phyloP scores from a whole-genome alignment of 345 rosid genomes.

The Euclidium syriacum region DNA sequence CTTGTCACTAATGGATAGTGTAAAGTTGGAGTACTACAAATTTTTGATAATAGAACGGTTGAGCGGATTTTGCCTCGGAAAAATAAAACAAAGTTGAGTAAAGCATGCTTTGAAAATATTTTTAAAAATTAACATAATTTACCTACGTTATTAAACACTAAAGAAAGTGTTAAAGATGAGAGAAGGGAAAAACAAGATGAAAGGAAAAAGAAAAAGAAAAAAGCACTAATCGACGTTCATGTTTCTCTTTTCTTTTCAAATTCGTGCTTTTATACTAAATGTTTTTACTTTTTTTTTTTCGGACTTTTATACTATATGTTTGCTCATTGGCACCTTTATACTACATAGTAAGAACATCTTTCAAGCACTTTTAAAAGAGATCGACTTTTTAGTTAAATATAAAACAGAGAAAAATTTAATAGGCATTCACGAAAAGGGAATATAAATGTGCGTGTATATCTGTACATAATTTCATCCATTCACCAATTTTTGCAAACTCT shows the following conservation, averaged over 20 bases:
- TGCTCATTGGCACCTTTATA: slow-evolving; percentile 23
- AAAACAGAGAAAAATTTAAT: not conserved
- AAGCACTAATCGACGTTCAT: slow-evolving; percentile 31
- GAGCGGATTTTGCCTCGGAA: slow-evolving; percentile 15
- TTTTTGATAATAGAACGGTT: not conserved
- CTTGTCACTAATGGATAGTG: slow-evolving; percentile 1
- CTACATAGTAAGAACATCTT: slow-evolving; percentile 19
- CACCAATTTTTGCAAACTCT: not conserved
- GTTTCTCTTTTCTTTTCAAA: slow-evolving; percentile 15
- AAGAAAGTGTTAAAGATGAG: slow-evolving; percentile 30
- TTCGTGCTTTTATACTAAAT: slow-evolving; percentile 26
- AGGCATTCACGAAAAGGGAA: slow-evolving; percentile 4
- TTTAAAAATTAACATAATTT: slow-evolving; percentile 6
- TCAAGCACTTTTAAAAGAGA: not conserved
- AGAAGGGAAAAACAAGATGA: not conserved
- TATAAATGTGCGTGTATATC: slow-evolving; percentile 10
- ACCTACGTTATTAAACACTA: slow-evolving; percentile 16
- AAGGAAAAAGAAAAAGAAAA: slow-evolving; percentile 19
- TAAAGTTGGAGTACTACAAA: not conserved
- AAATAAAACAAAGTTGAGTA: not conserved
- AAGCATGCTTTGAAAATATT: not conserved
- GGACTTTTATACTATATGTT: slow-evolving; percentile 27
- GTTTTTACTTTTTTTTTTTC: not conserved
- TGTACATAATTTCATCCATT: not conserved
- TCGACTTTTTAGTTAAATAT: slow-evolving; percentile 17